These are phyloP conservation scores for Xylariales sp. DNA, from an alignment of 2,329 filamentous ascomycete genomes.

Conservation along the genomic window DNA sequence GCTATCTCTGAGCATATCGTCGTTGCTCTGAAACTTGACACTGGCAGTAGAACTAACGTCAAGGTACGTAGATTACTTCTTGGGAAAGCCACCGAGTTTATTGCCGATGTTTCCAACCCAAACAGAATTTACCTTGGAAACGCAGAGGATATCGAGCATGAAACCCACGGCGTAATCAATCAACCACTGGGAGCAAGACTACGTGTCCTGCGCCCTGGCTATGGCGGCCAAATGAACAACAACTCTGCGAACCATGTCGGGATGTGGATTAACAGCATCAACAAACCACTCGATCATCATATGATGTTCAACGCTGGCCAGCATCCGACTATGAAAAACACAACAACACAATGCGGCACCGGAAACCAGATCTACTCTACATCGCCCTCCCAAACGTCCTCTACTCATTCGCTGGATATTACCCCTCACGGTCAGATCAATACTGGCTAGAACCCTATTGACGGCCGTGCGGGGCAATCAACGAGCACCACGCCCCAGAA, in stretches of 20 bases:
- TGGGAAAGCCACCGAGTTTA: neutral
- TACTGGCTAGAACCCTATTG: no score
- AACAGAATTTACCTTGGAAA: conserved; percentile 1
- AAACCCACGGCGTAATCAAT: neutral
- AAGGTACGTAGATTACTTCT: neutral
- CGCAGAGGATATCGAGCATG: neutral
- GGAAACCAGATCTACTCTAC: no score
- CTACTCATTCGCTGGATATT: no score
- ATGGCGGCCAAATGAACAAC: neutral
- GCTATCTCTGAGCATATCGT: neutral
- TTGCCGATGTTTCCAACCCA: neutral
- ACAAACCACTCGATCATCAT: neutral
- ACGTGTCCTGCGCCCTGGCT: neutral
- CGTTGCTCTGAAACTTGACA: neutral
- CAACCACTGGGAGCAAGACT: neutral
- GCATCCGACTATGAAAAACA: no score
- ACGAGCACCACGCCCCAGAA: no score
- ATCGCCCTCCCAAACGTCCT: no score
- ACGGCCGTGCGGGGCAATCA: neutral
- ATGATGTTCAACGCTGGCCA: no score
- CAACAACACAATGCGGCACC: no score
- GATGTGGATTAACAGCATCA: neutral
- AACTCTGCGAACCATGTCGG: neutral
- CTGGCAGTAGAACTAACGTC: neutral
- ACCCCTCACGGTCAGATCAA: no score